Evolutionary conservation across 768 basidiomycete genomes (phyloP).

Genomic region (Rhizopogon roseolus): DNA sequence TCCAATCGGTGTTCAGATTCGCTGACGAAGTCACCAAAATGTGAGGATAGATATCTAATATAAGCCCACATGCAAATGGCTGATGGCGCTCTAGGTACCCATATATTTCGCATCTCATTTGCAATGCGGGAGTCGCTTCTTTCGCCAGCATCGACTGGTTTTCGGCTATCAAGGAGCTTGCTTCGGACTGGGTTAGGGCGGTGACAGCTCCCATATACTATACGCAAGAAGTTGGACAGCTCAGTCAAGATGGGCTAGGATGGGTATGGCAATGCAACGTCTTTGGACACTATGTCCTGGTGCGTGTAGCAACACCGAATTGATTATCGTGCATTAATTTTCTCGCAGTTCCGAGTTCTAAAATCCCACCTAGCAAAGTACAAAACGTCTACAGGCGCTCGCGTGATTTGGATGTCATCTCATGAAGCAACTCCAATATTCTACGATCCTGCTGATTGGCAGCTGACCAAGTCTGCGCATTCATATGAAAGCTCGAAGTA

Average conservation of each 20-base stretch:
- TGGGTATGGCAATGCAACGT: constrained; percentile 84
- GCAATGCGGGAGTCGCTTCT: constrained; percentile 71
- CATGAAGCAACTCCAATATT: constrained; percentile 50
- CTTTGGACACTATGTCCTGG: constrained; percentile 76
- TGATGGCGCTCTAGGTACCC: constrained; percentile 48
- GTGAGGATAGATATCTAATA: constrained; percentile 35
- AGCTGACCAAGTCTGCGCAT: constrained; percentile 51
- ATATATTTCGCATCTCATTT: constrained; percentile 76
- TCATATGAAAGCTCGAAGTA: constrained; percentile 75
- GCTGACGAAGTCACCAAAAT: constrained; percentile 44
- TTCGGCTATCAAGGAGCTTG: constrained; percentile 40
- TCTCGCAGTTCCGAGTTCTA: constrained; percentile 57
- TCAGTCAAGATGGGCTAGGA: constrained; percentile 67
- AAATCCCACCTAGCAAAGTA: constrained; percentile 47
- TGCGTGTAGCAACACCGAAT: constrained; percentile 30
- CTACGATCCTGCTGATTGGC: constrained; percentile 68
- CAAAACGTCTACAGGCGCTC: constrained; percentile 37
- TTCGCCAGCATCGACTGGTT: constrained; percentile 53
- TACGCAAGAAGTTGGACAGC: constrained; percentile 51
- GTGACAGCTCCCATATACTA: constrained; percentile 55
- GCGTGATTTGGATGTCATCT: constrained; percentile 81
- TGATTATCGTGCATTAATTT: constrained; percentile 1
- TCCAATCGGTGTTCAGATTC: constrained; percentile 60
- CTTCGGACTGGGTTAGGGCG: constrained; percentile 37
- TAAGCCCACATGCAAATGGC: background rate